phyloP scores from a whole-genome alignment of 2,329 filamentous ascomycete genomes.

The Grosmannia serpens region DNA sequence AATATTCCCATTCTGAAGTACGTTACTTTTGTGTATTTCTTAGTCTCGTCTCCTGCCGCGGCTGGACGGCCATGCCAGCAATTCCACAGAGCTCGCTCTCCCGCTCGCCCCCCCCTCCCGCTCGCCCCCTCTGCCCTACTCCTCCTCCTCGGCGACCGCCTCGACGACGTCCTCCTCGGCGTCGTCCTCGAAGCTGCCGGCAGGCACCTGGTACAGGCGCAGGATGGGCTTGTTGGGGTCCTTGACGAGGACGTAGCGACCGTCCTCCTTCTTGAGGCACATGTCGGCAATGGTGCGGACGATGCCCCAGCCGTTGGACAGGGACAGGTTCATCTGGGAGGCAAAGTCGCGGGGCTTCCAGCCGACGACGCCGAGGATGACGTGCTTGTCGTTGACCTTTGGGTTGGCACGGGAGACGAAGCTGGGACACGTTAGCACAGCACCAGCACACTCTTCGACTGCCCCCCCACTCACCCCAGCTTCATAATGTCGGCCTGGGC shows the following conservation, averaged over 20 bases:
- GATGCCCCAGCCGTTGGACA: slow-evolving; percentile 97
- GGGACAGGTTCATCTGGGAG: slow-evolving; percentile 92
- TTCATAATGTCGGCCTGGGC: slow-evolving; percentile 98
- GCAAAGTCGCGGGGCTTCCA: slow-evolving; percentile 98
- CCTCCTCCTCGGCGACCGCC: slow-evolving; percentile 24
- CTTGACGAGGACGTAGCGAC: slow-evolving; percentile 73
- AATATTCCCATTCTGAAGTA: too few relatives aligned
- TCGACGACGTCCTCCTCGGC: slow-evolving; percentile 55
- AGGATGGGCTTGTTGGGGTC: slow-evolving; percentile 97
- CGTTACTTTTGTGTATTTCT: too few relatives aligned
- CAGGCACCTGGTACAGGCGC: slow-evolving; percentile 82
- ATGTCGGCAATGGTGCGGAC: slow-evolving; percentile 97
- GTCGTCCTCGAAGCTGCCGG: slow-evolving; percentile 82
- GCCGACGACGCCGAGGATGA: slow-evolving; percentile 87
- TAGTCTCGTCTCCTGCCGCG: too few relatives aligned
- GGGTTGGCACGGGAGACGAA: slow-evolving; percentile 94
- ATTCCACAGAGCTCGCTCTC: neutral
- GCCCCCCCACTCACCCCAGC: slow-evolving; percentile 75
- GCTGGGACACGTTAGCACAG: slow-evolving; percentile 35
- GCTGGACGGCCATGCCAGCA: too few relatives aligned
- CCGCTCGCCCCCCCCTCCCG: too few relatives aligned
- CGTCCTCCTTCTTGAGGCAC: slow-evolving; percentile 65
- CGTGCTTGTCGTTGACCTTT: slow-evolving; percentile 84
- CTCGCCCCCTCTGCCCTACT: too few relatives aligned
- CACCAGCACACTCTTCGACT: too few relatives aligned